A percentile compares a stretch with the other conserved stretches of the same genome.
phyloP scores from a whole-genome alignment of 2,329 filamentous ascomycete genomes.

The Aspergillus clavatus region DNA sequence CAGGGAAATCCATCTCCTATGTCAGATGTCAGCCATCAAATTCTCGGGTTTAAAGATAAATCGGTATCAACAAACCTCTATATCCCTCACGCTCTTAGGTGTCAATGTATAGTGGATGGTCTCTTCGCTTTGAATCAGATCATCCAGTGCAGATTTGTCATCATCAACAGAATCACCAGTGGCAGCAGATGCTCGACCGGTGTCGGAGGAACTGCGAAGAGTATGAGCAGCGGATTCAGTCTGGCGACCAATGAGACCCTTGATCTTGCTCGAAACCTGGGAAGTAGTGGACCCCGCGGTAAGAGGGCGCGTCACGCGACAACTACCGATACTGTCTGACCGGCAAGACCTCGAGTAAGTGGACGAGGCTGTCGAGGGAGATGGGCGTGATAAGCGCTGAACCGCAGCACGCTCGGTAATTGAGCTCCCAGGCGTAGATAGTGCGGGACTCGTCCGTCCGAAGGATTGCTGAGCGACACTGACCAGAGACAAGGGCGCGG shows the following conservation, averaged over 20 bases:
- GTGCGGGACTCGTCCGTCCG: slow-evolving; percentile 15
- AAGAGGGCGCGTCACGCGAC: slow-evolving; percentile 35
- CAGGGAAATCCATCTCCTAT: slow-evolving; percentile 32
- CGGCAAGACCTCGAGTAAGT: slow-evolving; percentile 28
- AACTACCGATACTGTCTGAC: slow-evolving; percentile 38
- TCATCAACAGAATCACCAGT: slow-evolving; percentile 37
- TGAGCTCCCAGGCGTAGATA: slow-evolving; percentile 20
- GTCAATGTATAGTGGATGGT: slow-evolving; percentile 80
- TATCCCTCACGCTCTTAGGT: slow-evolving; percentile 70
- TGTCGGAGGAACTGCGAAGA: slow-evolving; percentile 35
- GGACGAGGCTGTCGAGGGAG: slow-evolving; percentile 25
- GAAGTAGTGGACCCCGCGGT: slow-evolving; percentile 39
- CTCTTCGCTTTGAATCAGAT: slow-evolving; percentile 75
- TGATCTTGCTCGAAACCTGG: slow-evolving; percentile 39
- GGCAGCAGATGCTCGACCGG: slow-evolving; percentile 25
- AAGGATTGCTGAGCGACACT: slow-evolving; percentile 21
- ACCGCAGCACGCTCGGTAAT: slow-evolving; percentile 37
- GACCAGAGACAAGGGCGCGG: slow-evolving; percentile 22
- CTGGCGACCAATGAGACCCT: slow-evolving; percentile 37
- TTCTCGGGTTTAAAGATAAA: neutral
- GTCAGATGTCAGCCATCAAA: slow-evolving; percentile 3
- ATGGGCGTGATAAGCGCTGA: slow-evolving; percentile 36
- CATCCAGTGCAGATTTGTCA: slow-evolving; percentile 67
- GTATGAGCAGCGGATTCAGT: slow-evolving; percentile 26
- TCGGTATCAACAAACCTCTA: slow-evolving; percentile 54